phyloP scores from a whole-genome alignment of 345 rosid species.

The Hirschfeldia incana region DNA sequence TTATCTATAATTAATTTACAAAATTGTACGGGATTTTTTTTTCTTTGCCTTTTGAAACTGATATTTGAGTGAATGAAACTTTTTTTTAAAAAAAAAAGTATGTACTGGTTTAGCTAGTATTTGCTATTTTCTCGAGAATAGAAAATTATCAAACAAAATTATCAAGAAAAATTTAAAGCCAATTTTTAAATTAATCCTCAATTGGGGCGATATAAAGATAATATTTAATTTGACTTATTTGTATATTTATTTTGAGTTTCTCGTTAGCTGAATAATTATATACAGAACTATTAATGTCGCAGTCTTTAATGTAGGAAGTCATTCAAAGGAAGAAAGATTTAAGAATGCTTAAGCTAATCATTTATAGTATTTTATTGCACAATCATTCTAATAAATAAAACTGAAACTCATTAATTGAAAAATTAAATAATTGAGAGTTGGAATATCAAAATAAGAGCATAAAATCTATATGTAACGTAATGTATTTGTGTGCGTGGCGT shows the following conservation, averaged over 20 bases:
- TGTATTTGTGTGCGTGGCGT: constrained; percentile 45
- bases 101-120: background rate
- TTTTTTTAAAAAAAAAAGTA: background rate
- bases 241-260: too few species aligned
- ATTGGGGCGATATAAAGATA: too few species aligned
- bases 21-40: background rate
- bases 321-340: constrained; percentile 28
- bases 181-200: too few species aligned
- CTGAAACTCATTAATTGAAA: background rate
- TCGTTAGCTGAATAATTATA: constrained; percentile 22
- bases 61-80: background rate
- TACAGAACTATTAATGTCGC: constrained; percentile 24
- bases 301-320: constrained; percentile 33
- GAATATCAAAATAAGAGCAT: constrained; percentile 44
- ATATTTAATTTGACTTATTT: too few species aligned
- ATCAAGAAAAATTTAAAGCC: too few species aligned
- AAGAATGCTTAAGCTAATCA: constrained; percentile 16
- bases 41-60: background rate
- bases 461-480: constrained; percentile 59
- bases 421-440: constrained; percentile 13
- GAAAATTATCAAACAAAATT: background rate
- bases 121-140: background rate
- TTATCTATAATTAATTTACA: background rate
- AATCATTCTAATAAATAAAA: constrained; percentile 33
- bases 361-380: constrained; percentile 1